These are phyloP conservation scores for Ustilago hordei DNA, from an alignment of 1,284 basidiomycete species.

Conservation along the genomic window DNA sequence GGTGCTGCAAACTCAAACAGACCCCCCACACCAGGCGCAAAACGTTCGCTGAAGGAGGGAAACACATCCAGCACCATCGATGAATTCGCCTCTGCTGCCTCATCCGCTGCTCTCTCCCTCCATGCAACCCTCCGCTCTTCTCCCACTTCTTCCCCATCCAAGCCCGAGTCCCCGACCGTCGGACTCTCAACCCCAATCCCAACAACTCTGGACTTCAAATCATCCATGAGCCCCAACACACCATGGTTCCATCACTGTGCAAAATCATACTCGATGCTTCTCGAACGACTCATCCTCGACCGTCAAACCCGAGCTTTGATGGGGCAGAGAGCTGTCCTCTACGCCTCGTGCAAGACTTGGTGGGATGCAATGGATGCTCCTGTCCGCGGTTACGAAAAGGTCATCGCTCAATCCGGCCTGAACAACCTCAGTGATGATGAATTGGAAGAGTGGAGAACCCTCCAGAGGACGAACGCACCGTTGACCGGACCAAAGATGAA, in stretches of 20 bases:
- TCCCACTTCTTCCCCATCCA: slow-evolving; percentile 5
- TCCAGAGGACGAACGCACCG: slow-evolving; percentile 52
- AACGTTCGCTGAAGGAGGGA: not conserved
- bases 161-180: slow-evolving; percentile 7
- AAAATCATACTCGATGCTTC: slow-evolving; percentile 71
- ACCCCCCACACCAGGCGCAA: slow-evolving; percentile 29
- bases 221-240: slow-evolving; percentile 66
- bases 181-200: slow-evolving; percentile 54
- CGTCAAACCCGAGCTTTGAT: slow-evolving; percentile 70
- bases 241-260: slow-evolving; percentile 70
- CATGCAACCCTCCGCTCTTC: slow-evolving; percentile 11
- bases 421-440: slow-evolving; percentile 62
- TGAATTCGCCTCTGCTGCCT: slow-evolving; percentile 45
- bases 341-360: slow-evolving; percentile 72
- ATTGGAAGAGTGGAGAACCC: slow-evolving; percentile 61
- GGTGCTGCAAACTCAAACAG: slow-evolving; percentile 6
- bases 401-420: slow-evolving; percentile 39
- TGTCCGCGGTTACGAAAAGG: slow-evolving; percentile 73
- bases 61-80: slow-evolving; percentile 12
- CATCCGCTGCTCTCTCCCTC: slow-evolving; percentile 17
- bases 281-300: slow-evolving; percentile 70
- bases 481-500: slow-evolving; percentile 60
- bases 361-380: slow-evolving; percentile 74
- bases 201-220: slow-evolving; percentile 60
- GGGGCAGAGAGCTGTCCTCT: slow-evolving; percentile 70